Percentiles rank a stretch among this genome's conserved stretches.
Evolutionary conservation across 2,329 filamentous ascomycete species (phyloP).

Genomic region (Talaromyces atroroseus): DNA sequence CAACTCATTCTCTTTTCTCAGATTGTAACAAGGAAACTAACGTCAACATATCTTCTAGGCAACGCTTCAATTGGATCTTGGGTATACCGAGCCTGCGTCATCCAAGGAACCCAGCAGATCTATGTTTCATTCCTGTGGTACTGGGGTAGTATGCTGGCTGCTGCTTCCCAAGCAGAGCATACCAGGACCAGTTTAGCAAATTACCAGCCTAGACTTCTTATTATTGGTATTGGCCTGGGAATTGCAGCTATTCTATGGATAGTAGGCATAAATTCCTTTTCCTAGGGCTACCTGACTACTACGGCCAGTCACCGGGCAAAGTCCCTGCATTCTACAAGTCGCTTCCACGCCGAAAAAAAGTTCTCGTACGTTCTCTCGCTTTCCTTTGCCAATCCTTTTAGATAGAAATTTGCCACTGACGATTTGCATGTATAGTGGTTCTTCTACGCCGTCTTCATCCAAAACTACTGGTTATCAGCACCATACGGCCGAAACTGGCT

Average conservation of each 20-base stretch:
- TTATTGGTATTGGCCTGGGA: slow-evolving; percentile 34
- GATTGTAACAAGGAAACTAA: background rate
- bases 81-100: slow-evolving; percentile 56
- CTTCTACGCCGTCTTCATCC: slow-evolving; percentile 52
- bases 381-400: background rate
- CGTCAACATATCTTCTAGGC: background rate
- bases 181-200: slow-evolving; percentile 11
- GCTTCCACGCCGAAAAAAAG: slow-evolving; percentile 50
- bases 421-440: slow-evolving; percentile 43
- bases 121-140: slow-evolving; percentile 58
- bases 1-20: background rate
- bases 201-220: slow-evolving; percentile 14
- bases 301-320: slow-evolving; percentile 52
- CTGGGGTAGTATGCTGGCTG: slow-evolving; percentile 47
- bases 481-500: slow-evolving; percentile 57
- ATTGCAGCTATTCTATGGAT: slow-evolving; percentile 48
- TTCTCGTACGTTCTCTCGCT: slow-evolving; percentile 17
- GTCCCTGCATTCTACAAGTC: slow-evolving; percentile 55
- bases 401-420: background rate
- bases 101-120: slow-evolving; percentile 58
- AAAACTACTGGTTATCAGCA: slow-evolving; percentile 56
- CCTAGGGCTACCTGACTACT: slow-evolving; percentile 54
- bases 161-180: slow-evolving; percentile 8
- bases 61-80: slow-evolving; percentile 54
- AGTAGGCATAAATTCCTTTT: slow-evolving; percentile 46